Percentiles rank a stretch among this genome's conserved stretches.
Conservation (phyloP, 2,329 filamentous ascomycete genomes). For the Clonostachys rhizophaga region DNA sequence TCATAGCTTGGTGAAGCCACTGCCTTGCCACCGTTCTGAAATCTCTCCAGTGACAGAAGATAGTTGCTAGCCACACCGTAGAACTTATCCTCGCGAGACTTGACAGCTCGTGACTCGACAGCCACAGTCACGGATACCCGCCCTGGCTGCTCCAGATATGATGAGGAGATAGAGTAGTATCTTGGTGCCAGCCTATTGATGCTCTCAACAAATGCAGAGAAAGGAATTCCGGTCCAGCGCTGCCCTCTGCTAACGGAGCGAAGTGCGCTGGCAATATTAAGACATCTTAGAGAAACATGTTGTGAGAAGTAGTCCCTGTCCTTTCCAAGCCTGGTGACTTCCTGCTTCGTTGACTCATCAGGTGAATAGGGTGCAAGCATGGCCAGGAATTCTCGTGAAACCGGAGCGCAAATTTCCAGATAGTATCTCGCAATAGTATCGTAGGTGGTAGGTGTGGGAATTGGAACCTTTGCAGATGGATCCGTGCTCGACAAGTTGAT, state of each 20-base stretch:
- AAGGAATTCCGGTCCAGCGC: constrained; percentile 14
- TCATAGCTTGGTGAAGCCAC: not conserved
- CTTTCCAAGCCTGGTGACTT: constrained; percentile 15
- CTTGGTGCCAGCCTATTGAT: constrained; percentile 45
- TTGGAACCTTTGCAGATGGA: constrained; percentile 1
- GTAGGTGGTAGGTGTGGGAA: constrained; percentile 28
- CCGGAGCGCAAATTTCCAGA: constrained; percentile 29
- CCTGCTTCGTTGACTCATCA: constrained; percentile 15
- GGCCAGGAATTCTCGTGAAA: constrained; percentile 32
- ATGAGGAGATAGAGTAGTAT: constrained; percentile 60
- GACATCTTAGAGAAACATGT: constrained; percentile 3
- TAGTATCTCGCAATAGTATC: constrained; percentile 31
- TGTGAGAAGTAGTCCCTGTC: constrained; percentile 18
- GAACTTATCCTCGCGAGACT: not conserved
- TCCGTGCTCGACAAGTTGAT: constrained; percentile 1
- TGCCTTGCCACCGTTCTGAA: not conserved
- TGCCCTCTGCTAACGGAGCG: not conserved
- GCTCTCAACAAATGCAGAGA: constrained; percentile 51
- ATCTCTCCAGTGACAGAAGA: constrained; percentile 5
- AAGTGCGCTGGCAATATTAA: constrained; percentile 8
- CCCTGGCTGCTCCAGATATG: constrained; percentile 24
- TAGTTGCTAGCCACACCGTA: constrained; percentile 11
- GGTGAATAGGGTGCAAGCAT: constrained; percentile 50
- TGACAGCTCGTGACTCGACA: constrained; percentile 16
- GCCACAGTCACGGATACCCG: constrained; percentile 11